Evolutionary conservation across 2,329 filamentous ascomycete genomes (phyloP), one percentile per base, ranked within the genome.

Genomic region (Fusarium staphyleae): DNA sequence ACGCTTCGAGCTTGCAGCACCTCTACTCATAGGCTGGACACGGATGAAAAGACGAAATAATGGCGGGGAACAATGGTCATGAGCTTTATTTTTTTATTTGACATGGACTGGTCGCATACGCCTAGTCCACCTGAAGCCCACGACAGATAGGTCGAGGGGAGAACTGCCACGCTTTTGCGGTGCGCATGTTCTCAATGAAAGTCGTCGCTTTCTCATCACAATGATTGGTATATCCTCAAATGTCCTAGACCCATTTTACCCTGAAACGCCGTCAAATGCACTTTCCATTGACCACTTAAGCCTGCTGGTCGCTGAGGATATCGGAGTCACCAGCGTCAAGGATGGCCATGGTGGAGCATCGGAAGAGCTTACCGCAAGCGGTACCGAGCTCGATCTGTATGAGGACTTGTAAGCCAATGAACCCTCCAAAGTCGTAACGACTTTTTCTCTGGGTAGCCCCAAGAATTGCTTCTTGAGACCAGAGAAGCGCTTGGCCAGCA

Each of bases 301-400:
- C 80, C 74, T 81, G 77, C 77, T 87, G 86, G 78, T 91, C 87
- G 80, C 82, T 88, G 71, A 99, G 86, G 79, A 99, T 99, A 80
- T 99, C 95, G 69, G 91, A 96, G 87, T 98, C 90, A 87, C 93
- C 95, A 76, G 93, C 92, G 80, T 99, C 95, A 68, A 98, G 83
- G 75, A 98, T 89, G 71, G 93, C 88, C 90, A 99, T 96, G 80
- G 93, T 96, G 69, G 91, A 93, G 87, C 91, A 96, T 71, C 92
- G 87, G 89, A 96, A 99, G 76, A 99, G 89, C 85, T 98, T 98
- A 85, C 95, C 95, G 83, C 93, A 97, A 70, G 92, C 93, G 75
- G 93, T 98, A 74, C 95, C 95, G 68, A 99, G 86, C 84, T 98
- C 95, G 76, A 98, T 97, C 93, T 98, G 78, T 77, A 74, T 55